Base-by-base conservation (phyloP, 148 eudicot species). In the Drosera capensis region DNA sequence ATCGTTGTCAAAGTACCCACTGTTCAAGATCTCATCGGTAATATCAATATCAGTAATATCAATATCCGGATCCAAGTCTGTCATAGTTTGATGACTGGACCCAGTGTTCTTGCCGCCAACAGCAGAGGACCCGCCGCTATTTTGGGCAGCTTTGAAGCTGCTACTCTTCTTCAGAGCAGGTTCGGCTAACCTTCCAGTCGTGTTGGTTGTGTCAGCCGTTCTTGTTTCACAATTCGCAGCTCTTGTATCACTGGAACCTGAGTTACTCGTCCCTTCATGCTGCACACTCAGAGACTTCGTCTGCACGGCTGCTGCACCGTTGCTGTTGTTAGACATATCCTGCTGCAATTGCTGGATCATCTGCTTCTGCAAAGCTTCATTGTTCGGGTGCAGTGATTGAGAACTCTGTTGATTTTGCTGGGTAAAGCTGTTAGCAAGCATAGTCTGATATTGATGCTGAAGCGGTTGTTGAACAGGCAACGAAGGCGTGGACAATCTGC, bases 21-120 rank as follows among this genome's bases (percentile, higher is more conserved):
- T 74, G 9, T 75, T 86, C 0, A 80, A 43, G 40, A 74, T 80
- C 21, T 85, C 95, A 18, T 73, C n/a, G n/a, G n/a, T n/a, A n/a
- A n/a, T n/a, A n/a, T n/a, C n/a, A n/a, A n/a, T n/a, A n/a, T n/a
- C 52, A 5, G 68, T 56, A 29, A 81, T 62, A 58, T 81, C 96
- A 14, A 58, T 68, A 38, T 63, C 71, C 74, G 79, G 57, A 3
- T 81, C 95, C 44, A 64, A 14, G 42, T 73, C 81, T 11, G 66
- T 24, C 11, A 60, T 52, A 63, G 71, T 80, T 28, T n/a, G n/a
- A n/a, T 71, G 72, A 45, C 43, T 68, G 59, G 59, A 67, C 7
- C 72, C 73, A 25, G 15, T 19, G 25, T 11, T 30, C 7, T 17
- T 17, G 23, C 28, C 52, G 2, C 52, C 52, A 52, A 22, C 51